A percentile compares a stretch with the other conserved stretches of the same genome.
phyloP scores from a whole-genome alignment of 768 basidiomycete species.

The Filobasidium wieringae region DNA sequence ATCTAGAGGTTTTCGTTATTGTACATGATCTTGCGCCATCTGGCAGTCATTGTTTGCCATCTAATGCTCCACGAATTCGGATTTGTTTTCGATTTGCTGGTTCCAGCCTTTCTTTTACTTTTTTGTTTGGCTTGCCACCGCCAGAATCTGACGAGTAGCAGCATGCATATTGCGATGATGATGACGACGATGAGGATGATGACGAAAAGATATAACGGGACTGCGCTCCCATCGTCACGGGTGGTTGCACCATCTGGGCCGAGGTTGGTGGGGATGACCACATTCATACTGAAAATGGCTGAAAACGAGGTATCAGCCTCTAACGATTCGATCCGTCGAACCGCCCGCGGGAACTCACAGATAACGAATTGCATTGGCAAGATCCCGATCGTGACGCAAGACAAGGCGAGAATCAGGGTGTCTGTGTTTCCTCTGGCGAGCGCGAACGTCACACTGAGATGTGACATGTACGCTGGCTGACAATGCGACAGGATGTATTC shows the following conservation, averaged over 20 bases:
- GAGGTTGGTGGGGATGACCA: constrained; percentile 52
- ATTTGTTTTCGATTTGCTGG: background rate
- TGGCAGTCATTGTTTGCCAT: too few relatives aligned
- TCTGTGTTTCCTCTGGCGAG: constrained; percentile 54
- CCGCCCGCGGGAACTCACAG: constrained; percentile 25
- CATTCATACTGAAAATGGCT: constrained; percentile 63
- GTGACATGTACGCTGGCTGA: constrained; percentile 71
- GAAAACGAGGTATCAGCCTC: background rate
- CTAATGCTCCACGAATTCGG: background rate
- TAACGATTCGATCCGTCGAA: background rate
- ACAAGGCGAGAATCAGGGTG: constrained; percentile 55
- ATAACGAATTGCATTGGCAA: constrained; percentile 51
- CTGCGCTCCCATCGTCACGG: constrained; percentile 26
- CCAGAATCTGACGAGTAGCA: constrained; percentile 52
- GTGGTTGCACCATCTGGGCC: constrained; percentile 13
- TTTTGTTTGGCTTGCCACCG: constrained; percentile 49
- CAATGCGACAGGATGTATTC: constrained; percentile 79
- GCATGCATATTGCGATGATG: constrained; percentile 44
- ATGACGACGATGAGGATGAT: constrained; percentile 46
- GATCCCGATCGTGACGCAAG: constrained; percentile 55
- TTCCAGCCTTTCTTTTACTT: background rate
- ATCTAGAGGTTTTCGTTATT: too few relatives aligned
- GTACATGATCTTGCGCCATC: too few relatives aligned
- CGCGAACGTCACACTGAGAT: constrained; percentile 55
- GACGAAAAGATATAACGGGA: constrained; percentile 50